Evolutionary conservation across 352 stramenopile species (phyloP), one percentile per base, ranked within the genome.

Genomic region (Phytophthora ohioensis): DNA sequence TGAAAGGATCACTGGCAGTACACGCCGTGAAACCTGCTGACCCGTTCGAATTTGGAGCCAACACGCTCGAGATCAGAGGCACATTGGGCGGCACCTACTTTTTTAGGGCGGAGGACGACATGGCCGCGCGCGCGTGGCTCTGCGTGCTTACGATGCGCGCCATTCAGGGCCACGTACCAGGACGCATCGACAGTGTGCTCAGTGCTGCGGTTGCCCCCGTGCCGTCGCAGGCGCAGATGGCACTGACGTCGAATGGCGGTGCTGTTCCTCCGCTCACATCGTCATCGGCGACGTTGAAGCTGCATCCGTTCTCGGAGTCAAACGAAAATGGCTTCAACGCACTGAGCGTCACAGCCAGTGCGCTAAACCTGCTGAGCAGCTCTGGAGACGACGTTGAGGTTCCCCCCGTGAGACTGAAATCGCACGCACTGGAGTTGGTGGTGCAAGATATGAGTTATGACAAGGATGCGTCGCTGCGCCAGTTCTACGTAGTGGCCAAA

Each of bases 401-500:
- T n/a, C 59, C 53, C 65, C 57, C 69, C n/a, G 52, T 80, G 30
- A 74, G 73, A 13, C 63, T 92, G 54, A 91, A 92, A 78, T 84
- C 80, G 31, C 88, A 95, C 57, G 52, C 64, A 9, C 68, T 95
- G 5, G 84, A 91, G 43, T 73, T 86, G 15, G 58, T 86, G 13
- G 72, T 95, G 12, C 84, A 91, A 38, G 81, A 93, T 43, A 90
- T 95, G 78, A 84, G 79, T 17, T 91, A 93, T 57, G 66, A 79
- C 43, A 93, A 91, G 52, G 88, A 95, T 42, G 79, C 84, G 8
- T 79, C 85, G 21, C 52, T 93, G 58, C 88, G 88, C 15, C 87
- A 94, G 63, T 94, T 94, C 62, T 95, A 94, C 79, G 76, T 92
- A 13, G 88, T 95, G 30, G 76, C 87, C 69, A 94, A 94, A 71